Percentiles rank a stretch among this genome's conserved stretches.
Conservation (phyloP, 148 eudicot species). For the Rhododendron griersonianum region DNA sequence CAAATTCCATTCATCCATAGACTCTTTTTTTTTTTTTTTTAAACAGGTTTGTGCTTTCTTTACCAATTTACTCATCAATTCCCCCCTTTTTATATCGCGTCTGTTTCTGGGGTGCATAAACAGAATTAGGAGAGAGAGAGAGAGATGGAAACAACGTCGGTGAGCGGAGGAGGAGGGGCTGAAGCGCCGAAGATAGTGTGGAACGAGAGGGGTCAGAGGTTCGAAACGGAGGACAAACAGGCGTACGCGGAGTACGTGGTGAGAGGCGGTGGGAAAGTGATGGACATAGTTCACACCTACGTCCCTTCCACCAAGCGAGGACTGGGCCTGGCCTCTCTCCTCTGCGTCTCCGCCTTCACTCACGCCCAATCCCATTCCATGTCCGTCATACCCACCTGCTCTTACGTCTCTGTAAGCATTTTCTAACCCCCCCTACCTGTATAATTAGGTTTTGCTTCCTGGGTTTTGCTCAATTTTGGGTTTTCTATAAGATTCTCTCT, state of each 20-base stretch:
- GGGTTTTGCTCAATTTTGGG: neutral
- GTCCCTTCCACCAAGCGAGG: conserved; percentile 74
- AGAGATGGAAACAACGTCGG: conserved; percentile 16
- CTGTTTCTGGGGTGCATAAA: neutral
- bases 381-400: conserved; percentile 63
- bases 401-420: conserved; percentile 66
- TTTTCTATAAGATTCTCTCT: neutral
- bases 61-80: no score
- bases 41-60: no score
- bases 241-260: conserved; percentile 53
- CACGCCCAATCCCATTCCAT: conserved; percentile 59
- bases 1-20: no score
- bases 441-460: neutral
- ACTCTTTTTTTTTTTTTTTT: no score
- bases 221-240: conserved; percentile 60
- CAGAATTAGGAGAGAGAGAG: neutral
- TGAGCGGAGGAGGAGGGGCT: conserved; percentile 6
- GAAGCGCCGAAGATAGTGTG: conserved; percentile 41
- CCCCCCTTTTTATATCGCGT: no score
- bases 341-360: conserved; percentile 65
- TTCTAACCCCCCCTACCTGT: neutral
- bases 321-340: conserved; percentile 61
- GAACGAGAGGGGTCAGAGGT: conserved; percentile 40
- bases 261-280: conserved; percentile 36
- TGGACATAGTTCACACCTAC: conserved; percentile 70